Base-by-base conservation (phyloP, 148 eudicot species). In the Rhododendron williamsianum region DNA sequence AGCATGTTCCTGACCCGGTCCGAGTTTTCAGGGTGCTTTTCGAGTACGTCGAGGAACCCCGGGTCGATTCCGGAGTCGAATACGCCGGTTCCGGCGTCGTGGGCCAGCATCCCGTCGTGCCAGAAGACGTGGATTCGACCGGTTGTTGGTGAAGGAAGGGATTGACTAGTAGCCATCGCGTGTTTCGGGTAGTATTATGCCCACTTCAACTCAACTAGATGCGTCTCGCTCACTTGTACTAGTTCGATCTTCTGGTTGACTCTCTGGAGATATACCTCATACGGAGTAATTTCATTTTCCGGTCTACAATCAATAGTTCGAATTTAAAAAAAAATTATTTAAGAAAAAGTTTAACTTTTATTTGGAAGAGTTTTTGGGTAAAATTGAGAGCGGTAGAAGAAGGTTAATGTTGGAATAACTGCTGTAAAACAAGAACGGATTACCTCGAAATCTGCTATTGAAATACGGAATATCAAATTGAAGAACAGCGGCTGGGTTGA, bases 11-110 rank as follows among this genome's bases (percentile, higher is more conserved):
- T 87, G 58, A 97, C 86, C 88, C 98, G 87, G 84, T 93, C 94
- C 0, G 92, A 85, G 86, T 94, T 97, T 82, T 97, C 98, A 0
- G 98, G 98, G 92, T 97, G 99, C 79, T 90, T 91, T 63, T 97
- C 98, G 0, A 97, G 92, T 4, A 97, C 91, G 48, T 97, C 98
- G 7, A 97, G 91, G 86, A 94, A 97, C 25, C 98, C 96, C 33
- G 99, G 99, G 85, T 95, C 93, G 8, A 65, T 21, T 16, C 96
- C 94, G 21, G 91, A 71, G 84, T 95, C 98, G 82, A 94, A 97
- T 0, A 95, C 94, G 15, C 99, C 99, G 12, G 85, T 85, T 23
- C 98, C 98, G 71, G 93, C 80, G 33, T 95, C 91, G 80, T 97
- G 98, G 7, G 76, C 67, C 15, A 97, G 86, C 99, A 97, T 95